These are phyloP conservation scores for Populus ilicifolia DNA, from an alignment of 345 rosid genomes.

Conservation along the genomic window DNA sequence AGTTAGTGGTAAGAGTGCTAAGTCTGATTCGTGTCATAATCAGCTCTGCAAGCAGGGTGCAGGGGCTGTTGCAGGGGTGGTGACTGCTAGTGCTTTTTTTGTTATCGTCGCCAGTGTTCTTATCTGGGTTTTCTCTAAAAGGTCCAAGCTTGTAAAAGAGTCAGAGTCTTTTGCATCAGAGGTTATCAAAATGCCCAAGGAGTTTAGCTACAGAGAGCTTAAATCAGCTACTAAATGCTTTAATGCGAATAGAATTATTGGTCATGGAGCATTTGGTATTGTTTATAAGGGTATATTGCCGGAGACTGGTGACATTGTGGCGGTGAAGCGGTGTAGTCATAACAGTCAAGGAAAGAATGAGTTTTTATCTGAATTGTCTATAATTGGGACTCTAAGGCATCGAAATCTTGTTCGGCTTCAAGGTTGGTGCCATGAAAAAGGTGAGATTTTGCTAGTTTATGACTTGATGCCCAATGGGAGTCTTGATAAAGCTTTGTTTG, in stretches of 20 bases:
- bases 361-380: constrained; percentile 73
- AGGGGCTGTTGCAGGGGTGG: constrained; percentile 95
- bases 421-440: constrained; percentile 94
- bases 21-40: constrained; percentile 59
- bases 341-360: constrained; percentile 79
- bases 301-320: constrained; percentile 69
- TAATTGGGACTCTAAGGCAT: constrained; percentile 85
- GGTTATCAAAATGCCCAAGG: constrained; percentile 79
- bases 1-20: constrained; percentile 5
- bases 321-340: constrained; percentile 90
- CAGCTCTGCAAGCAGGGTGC: constrained; percentile 79
- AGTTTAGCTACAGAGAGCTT: constrained; percentile 83
- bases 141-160: constrained; percentile 43
- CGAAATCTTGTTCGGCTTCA: constrained; percentile 85
- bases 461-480: constrained; percentile 96
- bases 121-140: constrained; percentile 71
- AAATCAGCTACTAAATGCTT: constrained; percentile 76
- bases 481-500: constrained; percentile 86
- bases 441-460: constrained; percentile 78
- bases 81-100: constrained; percentile 85
- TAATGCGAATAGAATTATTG: constrained; percentile 63
- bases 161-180: constrained; percentile 68
- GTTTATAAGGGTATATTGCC: constrained; percentile 79
- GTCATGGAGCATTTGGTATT: constrained; percentile 90
- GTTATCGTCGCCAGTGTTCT: constrained; percentile 69